phyloP scores from a whole-genome alignment of 75 land plant genomes.

The Pseudotsuga menziesii region DNA sequence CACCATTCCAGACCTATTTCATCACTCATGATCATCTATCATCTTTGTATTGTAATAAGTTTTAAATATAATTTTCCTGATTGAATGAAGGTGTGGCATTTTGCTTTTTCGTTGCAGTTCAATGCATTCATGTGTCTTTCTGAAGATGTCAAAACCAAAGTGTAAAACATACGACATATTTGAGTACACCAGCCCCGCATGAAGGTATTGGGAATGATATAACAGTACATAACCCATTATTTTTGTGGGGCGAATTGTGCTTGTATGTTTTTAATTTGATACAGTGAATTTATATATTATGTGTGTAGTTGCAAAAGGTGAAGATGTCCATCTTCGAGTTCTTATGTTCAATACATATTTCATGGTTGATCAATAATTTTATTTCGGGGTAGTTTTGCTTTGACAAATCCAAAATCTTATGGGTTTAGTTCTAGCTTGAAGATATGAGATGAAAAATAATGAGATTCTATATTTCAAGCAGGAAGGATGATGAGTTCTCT shows the following conservation, averaged over 20 bases:
- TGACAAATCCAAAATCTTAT: too few species aligned
- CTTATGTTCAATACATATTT: too few species aligned
- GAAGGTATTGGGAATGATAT: not conserved
- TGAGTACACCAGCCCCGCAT: not conserved
- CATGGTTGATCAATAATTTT: too few species aligned
- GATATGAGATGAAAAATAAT: too few species aligned
- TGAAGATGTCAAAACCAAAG: not conserved
- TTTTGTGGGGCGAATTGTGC: not conserved
- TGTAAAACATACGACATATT: not conserved
- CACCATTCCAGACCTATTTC: not conserved
- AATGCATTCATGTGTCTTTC: not conserved
- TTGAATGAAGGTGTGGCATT: not conserved
- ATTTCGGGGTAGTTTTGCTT: too few species aligned
- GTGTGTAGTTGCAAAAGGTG: too few species aligned
- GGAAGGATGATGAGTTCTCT: too few species aligned
- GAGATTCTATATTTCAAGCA: too few species aligned
- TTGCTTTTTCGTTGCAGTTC: not conserved
- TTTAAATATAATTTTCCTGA: not conserved
- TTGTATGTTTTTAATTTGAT: not conserved
- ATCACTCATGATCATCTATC: not conserved
- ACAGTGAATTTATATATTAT: too few species aligned
- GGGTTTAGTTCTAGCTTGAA: too few species aligned
- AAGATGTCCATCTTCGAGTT: too few species aligned
- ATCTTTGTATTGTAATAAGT: constrained; percentile 5
- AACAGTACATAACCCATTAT: not conserved